Evolutionary conservation across 352 stramenopile species (phyloP).

Genomic region (Phytophthora fragariae): DNA sequence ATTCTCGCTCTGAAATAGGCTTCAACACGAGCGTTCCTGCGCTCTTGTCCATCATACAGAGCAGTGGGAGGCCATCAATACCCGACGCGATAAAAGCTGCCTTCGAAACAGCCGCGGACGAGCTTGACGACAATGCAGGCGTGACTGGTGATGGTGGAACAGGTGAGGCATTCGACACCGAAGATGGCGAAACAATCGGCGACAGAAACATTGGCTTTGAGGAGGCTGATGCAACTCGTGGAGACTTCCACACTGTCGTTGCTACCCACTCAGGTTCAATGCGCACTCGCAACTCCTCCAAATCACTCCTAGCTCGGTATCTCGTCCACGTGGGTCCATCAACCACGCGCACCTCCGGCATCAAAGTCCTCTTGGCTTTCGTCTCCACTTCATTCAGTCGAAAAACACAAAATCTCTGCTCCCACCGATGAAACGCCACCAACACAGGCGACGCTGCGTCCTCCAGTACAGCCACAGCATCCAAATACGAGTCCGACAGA

Average conservation of each 20-base stretch:
- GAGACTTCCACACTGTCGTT: conserved; percentile 42
- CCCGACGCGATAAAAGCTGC: conserved; percentile 50
- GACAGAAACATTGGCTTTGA: conserved; percentile 34
- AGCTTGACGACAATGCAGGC: conserved; percentile 7
- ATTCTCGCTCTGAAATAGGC: conserved; percentile 31
- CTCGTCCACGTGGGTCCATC: conserved; percentile 53
- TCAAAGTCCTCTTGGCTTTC: conserved; percentile 5
- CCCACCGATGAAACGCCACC: conserved; percentile 57
- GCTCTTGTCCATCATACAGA: conserved; percentile 60
- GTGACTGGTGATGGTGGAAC: conserved; percentile 21
- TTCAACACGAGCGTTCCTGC: conserved; percentile 46
- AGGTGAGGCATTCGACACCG: conserved; percentile 13
- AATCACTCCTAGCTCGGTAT: conserved; percentile 40
- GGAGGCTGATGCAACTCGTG: conserved; percentile 20
- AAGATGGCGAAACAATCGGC: conserved; percentile 25
- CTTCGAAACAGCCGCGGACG: conserved; percentile 18
- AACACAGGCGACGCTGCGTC: conserved; percentile 38
- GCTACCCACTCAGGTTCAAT: conserved; percentile 60
- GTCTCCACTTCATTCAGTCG: conserved; percentile 31
- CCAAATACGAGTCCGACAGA: conserved; percentile 60
- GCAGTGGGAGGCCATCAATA: conserved; percentile 31
- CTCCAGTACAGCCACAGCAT: conserved; percentile 52
- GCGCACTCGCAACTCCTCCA: conserved; percentile 38
- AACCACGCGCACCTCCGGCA: conserved; percentile 42
- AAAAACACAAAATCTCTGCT: conserved; percentile 65